Conservation (phyloP, 176 grass and related monocot genomes). For the Calamus simplicifolius region DNA sequence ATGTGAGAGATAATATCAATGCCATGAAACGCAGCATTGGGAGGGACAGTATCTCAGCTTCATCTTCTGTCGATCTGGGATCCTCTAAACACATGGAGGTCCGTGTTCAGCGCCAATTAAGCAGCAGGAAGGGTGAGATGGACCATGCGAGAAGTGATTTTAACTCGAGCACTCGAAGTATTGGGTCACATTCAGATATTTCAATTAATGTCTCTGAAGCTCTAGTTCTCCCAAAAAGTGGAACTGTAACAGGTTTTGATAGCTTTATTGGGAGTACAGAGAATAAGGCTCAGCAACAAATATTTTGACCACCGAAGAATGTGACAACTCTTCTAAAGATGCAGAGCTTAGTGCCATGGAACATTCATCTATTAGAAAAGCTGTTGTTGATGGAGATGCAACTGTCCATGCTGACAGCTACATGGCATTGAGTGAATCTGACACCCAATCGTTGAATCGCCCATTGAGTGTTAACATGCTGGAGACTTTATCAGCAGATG, state of each 20-base stretch:
- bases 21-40: constrained; percentile 66
- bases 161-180: constrained; percentile 44
- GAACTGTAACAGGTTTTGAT: constrained; percentile 33
- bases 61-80: constrained; percentile 78
- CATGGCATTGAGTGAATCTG: constrained; percentile 8
- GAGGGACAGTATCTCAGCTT: constrained; percentile 50
- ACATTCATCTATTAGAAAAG: constrained; percentile 13
- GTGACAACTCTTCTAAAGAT: constrained; percentile 27
- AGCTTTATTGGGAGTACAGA: constrained; percentile 28
- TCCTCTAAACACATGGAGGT: constrained; percentile 47
- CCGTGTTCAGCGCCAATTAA: constrained; percentile 37
- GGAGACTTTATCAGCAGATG: neutral
- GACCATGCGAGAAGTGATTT: constrained; percentile 38
- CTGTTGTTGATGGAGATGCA: constrained; percentile 32
- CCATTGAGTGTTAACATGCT: neutral
- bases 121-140: constrained; percentile 38
- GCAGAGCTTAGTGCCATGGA: constrained; percentile 28
- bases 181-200: constrained; percentile 70
- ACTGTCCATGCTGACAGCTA: constrained; percentile 6
- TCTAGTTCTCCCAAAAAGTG: constrained; percentile 33
- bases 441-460: constrained; percentile 2
- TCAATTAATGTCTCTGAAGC: constrained; percentile 48
- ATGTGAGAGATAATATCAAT: constrained; percentile 51
- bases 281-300: constrained; percentile 29
- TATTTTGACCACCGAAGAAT: constrained; percentile 8